phyloP scores from a whole-genome alignment of 305 asterid genomes.

The Ajuga reptans region DNA sequence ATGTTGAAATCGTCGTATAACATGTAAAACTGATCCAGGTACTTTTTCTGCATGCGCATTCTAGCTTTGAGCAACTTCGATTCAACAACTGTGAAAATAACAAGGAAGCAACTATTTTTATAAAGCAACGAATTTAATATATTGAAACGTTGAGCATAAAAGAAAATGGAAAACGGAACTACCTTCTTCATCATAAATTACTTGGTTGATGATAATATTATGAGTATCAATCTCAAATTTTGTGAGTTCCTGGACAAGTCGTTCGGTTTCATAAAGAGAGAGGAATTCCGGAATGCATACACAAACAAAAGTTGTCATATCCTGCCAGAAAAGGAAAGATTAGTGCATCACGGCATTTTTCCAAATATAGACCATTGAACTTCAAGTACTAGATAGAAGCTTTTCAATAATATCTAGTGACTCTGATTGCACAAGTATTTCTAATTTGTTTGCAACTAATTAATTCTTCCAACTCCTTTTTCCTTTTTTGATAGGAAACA shows the following conservation, averaged over 20 bases:
- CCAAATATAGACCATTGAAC: no score
- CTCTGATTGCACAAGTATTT: no score
- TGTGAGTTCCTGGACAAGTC: constrained; percentile 88
- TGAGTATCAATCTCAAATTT: constrained; percentile 94
- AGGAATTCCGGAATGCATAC: constrained; percentile 97
- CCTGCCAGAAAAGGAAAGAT: constrained; percentile 41
- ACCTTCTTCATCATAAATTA: constrained; percentile 90
- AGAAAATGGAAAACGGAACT: not conserved
- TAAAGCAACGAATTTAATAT: not conserved
- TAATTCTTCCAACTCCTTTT: no score
- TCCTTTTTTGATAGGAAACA: no score
- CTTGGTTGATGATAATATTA: constrained; percentile 91
- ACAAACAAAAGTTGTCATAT: constrained; percentile 85
- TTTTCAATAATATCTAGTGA: no score
- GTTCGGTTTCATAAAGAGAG: constrained; percentile 86
- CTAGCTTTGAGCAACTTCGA: constrained; percentile 88
- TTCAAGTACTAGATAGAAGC: no score
- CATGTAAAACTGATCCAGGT: constrained; percentile 89
- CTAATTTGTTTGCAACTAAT: no score
- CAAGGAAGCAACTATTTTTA: not conserved
- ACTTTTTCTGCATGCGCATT: constrained; percentile 83
- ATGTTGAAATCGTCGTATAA: constrained; percentile 79
- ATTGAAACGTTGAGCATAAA: not conserved
- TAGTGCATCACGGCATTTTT: constrained; percentile 17
- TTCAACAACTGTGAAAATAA: constrained; percentile 43